Base-by-base conservation (phyloP, 129 eudicot genomes). In the Helichrysum umbraculigerum region DNA sequence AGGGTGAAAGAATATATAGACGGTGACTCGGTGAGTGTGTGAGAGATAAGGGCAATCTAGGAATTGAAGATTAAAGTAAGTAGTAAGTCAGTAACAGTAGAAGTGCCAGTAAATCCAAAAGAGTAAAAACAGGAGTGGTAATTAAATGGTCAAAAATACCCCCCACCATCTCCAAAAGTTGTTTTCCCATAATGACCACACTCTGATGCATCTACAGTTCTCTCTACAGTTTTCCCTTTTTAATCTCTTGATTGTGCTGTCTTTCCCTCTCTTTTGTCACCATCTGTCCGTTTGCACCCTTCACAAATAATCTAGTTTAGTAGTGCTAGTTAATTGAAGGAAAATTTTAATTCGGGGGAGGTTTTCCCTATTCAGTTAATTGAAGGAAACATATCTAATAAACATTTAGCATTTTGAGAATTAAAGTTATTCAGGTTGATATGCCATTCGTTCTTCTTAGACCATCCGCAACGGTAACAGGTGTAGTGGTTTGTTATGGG, bases 51-150 rank as follows among this genome's bases (percentile, higher is more conserved):
- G 56, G 69, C 35, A 51, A 75, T 29, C 52, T 66, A 14, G 74
- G 54, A 44, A 12, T 14, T 44, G 67, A 12, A 54, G 72, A 52
- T 1, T 7, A 22, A 33, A 9, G 14, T 42, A 42, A 42, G 15
- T 42, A 35, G 57, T 33, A 21, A 73, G 77, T 35, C 39, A 73
- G 68, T 2, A 59, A 73, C 68, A 67, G 74, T 76, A 67, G 56
- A 66, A 76, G 81, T 76, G 74, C 19, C 81, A 67, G 67, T 34
- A 67, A 67, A 76, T 67, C 58, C 81, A 35, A 76, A 52, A 67
- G 66, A 68, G 56, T 51, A 51, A 58, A 58, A 76, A 76, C 81
- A 67, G 54, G 68, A 20, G 39, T 6, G 1, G 58, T 76, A 64
- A 65, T 51, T 67, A 54, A 67, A 67, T 66, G 81, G 81, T 76